Conservation (phyloP, 352 stramenopile species). For the Globisporangium emineosum region DNA sequence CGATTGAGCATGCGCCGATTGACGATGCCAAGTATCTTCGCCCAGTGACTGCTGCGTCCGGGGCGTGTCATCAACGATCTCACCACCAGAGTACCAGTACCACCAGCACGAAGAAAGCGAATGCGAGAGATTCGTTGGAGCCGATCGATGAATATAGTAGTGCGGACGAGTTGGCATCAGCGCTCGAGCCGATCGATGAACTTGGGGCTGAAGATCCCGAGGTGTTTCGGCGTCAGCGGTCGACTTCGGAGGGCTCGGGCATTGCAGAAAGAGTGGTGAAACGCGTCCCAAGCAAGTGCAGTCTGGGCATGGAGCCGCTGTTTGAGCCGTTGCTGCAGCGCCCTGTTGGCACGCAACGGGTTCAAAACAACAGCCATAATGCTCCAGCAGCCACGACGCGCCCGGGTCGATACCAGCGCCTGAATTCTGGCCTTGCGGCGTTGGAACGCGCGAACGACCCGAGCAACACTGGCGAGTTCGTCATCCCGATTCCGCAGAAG, state of each 20-base stretch:
- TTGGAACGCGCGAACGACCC: constrained; percentile 11
- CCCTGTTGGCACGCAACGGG: constrained; percentile 55
- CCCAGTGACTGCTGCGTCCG: constrained; percentile 9
- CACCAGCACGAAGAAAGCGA: constrained; percentile 7
- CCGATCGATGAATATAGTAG: background rate
- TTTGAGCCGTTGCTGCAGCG: constrained; percentile 73
- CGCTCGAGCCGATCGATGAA: constrained; percentile 12
- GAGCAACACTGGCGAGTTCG: constrained; percentile 9
- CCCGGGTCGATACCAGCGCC: background rate
- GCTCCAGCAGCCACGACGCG: background rate
- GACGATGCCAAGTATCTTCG: constrained; percentile 45
- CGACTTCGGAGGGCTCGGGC: constrained; percentile 19
- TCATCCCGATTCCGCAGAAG: constrained; percentile 34
- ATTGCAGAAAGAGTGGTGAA: constrained; percentile 9
- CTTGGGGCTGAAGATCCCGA: constrained; percentile 12
- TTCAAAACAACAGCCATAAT: background rate
- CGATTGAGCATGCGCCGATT: constrained; percentile 52
- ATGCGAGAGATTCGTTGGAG: background rate
- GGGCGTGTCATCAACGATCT: background rate
- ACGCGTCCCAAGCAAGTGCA: constrained; percentile 35
- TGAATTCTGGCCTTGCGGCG: background rate
- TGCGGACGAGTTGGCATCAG: background rate
- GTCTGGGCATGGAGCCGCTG: constrained; percentile 64
- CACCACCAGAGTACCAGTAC: background rate
- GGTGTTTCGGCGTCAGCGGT: constrained; percentile 14